These are phyloP conservation scores for Trichoderma parareesei DNA, from an alignment of 495 filamentous ascomycete genomes.

Conservation along the genomic window DNA sequence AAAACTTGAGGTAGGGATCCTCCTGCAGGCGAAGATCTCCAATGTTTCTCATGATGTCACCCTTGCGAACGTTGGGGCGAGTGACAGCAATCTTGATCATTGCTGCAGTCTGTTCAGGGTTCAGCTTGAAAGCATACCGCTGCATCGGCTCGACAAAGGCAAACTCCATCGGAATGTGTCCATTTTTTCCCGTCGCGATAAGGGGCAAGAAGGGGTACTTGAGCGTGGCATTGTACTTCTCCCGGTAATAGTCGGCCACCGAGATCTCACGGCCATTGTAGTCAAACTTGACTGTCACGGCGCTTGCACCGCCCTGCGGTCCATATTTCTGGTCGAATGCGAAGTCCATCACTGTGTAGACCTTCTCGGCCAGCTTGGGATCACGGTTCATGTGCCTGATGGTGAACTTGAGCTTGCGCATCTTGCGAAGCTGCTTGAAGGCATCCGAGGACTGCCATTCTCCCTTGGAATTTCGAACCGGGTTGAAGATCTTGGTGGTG, in stretches of 20 bases:
- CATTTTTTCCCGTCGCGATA: slow-evolving; percentile 58
- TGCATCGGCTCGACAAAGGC: slow-evolving; percentile 51
- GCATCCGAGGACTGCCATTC: slow-evolving; percentile 23
- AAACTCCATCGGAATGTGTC: slow-evolving; percentile 71
- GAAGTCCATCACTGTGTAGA: slow-evolving; percentile 58
- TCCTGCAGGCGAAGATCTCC: slow-evolving; percentile 54
- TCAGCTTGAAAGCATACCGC: slow-evolving; percentile 72
- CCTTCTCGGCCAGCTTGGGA: slow-evolving; percentile 30
- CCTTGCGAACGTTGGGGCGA: slow-evolving; percentile 53
- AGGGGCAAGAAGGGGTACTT: slow-evolving; percentile 49
- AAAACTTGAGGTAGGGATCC: slow-evolving; percentile 59
- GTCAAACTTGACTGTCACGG: slow-evolving; percentile 50
- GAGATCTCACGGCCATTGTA: slow-evolving; percentile 44
- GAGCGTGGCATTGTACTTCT: slow-evolving; percentile 54
- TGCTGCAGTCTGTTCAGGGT: slow-evolving; percentile 54
- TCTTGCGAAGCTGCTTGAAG: slow-evolving; percentile 43
- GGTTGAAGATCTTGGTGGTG: slow-evolving; percentile 14
- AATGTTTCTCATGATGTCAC: slow-evolving; percentile 56
- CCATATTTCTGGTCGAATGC: slow-evolving; percentile 26
- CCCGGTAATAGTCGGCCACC: slow-evolving; percentile 59
- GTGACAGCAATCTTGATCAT: slow-evolving; percentile 86
- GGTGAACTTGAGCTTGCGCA: slow-evolving; percentile 58
- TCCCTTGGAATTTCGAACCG: neutral
- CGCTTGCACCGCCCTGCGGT: slow-evolving; percentile 32
- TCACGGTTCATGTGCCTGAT: slow-evolving; percentile 47